Conservation (phyloP, 1,284 basidiomycete species). For the Pholiota adiposa region DNA sequence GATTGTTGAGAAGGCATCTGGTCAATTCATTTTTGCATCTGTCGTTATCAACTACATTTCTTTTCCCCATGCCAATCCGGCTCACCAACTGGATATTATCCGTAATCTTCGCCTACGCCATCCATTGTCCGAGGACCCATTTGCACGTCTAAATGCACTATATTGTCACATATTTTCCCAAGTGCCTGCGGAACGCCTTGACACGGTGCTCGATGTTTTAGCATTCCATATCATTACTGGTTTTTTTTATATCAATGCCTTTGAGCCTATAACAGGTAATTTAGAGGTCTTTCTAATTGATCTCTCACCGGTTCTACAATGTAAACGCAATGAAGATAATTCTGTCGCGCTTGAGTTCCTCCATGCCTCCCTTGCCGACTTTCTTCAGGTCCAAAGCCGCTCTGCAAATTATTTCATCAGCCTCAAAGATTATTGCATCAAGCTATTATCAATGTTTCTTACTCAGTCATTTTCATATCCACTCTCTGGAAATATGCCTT, state of each 20-base stretch:
- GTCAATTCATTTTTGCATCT: constrained; percentile 4
- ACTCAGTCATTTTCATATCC: background rate
- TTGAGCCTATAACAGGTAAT: background rate
- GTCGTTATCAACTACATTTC: background rate
- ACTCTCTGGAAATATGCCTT: background rate
- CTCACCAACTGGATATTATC: background rate
- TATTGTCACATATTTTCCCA: background rate
- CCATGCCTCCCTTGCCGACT: background rate
- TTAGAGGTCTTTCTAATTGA: background rate
- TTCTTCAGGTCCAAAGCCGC: background rate
- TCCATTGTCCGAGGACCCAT: background rate
- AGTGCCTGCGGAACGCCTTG: background rate
- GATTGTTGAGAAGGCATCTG: background rate
- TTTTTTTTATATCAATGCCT: background rate
- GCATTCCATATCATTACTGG: background rate
- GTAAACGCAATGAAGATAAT: background rate
- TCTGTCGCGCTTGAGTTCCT: background rate
- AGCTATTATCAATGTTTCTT: background rate
- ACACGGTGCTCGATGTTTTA: background rate
- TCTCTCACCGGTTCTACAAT: background rate
- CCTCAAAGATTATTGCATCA: background rate
- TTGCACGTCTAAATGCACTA: background rate
- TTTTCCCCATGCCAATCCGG: background rate
- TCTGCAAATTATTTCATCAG: background rate
- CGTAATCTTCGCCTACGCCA: background rate